Conservation (phyloP, 768 basidiomycete genomes). For the Goffeauzyma gilvescens region DNA sequence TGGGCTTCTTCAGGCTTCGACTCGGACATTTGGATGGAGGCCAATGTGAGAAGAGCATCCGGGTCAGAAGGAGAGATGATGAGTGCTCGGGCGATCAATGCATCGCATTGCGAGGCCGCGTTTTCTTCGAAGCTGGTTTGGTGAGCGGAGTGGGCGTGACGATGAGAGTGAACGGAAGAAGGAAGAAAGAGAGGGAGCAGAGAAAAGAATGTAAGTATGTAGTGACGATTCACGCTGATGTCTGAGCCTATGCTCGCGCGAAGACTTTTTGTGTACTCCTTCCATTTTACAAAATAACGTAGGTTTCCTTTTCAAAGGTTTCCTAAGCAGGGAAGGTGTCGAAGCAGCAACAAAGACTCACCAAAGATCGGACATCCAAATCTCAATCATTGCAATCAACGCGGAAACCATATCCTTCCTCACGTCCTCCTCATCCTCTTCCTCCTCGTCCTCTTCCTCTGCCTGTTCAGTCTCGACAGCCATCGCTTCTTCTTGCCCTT, state of each 20-base stretch:
- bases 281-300: too few species aligned
- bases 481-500: too few species aligned
- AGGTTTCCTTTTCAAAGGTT: too few species aligned
- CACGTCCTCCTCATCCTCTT: slow-evolving; percentile 41
- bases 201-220: too few species aligned
- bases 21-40: slow-evolving; percentile 77
- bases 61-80: slow-evolving; percentile 53
- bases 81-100: slow-evolving; percentile 52
- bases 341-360: too few species aligned
- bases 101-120: slow-evolving; percentile 65
- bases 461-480: background rate
- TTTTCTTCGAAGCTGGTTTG: slow-evolving; percentile 51
- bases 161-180: background rate
- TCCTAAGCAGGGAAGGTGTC: too few species aligned
- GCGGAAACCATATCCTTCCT: slow-evolving; percentile 56
- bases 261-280: too few species aligned
- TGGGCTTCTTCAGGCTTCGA: slow-evolving; percentile 65
- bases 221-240: too few species aligned
- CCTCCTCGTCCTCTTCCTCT: slow-evolving; percentile 35
- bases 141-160: background rate
- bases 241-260: too few species aligned
- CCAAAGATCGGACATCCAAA: slow-evolving; percentile 97
- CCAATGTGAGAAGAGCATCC: slow-evolving; percentile 60
- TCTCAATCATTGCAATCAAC: slow-evolving; percentile 72
- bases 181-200: too few species aligned